Evolutionary conservation across 345 rosid genomes (phyloP), one percentile per base, ranked within the genome.

Genomic region (Garcia nutans): DNA sequence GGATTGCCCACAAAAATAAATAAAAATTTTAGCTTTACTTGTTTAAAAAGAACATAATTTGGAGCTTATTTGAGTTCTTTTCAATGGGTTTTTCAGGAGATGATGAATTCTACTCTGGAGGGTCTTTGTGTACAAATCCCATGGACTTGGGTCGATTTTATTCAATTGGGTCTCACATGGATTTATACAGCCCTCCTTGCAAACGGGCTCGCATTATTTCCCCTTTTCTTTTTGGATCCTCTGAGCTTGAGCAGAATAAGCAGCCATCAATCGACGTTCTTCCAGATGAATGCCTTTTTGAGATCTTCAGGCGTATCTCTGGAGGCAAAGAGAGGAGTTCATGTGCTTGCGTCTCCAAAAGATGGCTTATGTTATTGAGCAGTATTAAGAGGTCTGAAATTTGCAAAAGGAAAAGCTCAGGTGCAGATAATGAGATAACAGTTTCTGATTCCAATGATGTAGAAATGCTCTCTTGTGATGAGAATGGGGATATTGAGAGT

Each of bases 201-300:
- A 91, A 91, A 85, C 81, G 97, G 79, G 91, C 91, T 64, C 90
- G 97, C 62, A 28, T 84, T 59, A 80, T 82, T 74, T 73, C 86
- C 72, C 81, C 88, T 0, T 84, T 73, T 74, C 26, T 61, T 15
- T 65, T 76, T 65, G 74, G 79, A 37, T 75, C 78, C 22, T 50
- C 71, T 1, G 71, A 80, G 59, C 60, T 80, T 65, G 87, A 76
- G 62, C 84, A 60, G 56, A 80, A 74, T 22, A 80, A 75, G 70
- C 83, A 75, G 62, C 83, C 89, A 23, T 87, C 94, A 8, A 87
- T 91, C 2, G 88, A 84, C 8, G 78, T 78, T 52, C 97, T 91
- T 78, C 97, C 97, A 0, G 92, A 89, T 64, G 97, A 91, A 77
- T 89, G 97, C 79, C 91, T 91, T 33, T 87, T 86, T 49, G 97